phyloP scores from a whole-genome alignment of 306 rosid genomes.

The Quillaja saponaria region DNA sequence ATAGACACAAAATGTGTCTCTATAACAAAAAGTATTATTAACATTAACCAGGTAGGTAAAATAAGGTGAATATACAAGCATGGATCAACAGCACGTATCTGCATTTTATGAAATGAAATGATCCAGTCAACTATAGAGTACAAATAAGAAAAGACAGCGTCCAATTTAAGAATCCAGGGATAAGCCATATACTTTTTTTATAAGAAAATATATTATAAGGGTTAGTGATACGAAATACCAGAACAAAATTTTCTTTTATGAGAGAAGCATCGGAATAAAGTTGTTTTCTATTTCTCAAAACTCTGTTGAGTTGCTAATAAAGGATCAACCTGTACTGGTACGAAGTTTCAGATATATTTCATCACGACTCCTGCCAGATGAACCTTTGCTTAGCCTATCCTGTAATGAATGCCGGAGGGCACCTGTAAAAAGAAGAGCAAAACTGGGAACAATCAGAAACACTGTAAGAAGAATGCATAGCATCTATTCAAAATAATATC shows the following conservation, averaged over 20 bases:
- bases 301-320: conserved; percentile 1
- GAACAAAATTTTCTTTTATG: conserved; percentile 1
- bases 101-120: not conserved
- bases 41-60: no score
- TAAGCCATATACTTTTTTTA: not conserved
- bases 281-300: not conserved
- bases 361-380: conserved; percentile 77
- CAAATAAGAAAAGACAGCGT: not conserved
- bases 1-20: no score
- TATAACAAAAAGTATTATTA: no score
- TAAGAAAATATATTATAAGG: no score
- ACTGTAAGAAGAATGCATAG: conserved; percentile 9
- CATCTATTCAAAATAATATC: not conserved
- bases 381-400: conserved; percentile 84
- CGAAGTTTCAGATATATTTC: conserved; percentile 84
- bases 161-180: not conserved
- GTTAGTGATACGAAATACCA: no score
- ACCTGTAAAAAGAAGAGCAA: conserved; percentile 41
- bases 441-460: conserved; percentile 16
- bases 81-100: not conserved
- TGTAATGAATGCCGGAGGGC: conserved; percentile 93
- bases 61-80: no score
- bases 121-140: not conserved
- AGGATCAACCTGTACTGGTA: conserved; percentile 72
- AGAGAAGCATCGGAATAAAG: no score